Evolutionary conservation across 164 flowering plant species (phyloP), one percentile per base, ranked within the genome.

Genomic region (Taxillus chinensis): DNA sequence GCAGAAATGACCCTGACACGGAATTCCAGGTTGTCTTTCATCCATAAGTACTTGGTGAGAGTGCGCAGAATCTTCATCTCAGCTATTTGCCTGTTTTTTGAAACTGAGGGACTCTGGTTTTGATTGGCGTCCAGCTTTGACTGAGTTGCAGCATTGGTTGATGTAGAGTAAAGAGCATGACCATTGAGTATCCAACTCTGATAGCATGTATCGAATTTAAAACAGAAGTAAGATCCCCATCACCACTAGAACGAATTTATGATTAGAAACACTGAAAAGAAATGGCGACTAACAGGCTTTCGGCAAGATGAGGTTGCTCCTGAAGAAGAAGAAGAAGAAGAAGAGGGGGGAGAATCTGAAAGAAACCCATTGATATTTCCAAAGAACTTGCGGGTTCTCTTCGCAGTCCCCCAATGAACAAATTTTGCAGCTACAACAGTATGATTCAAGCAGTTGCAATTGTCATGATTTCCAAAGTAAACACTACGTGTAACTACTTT

Each of bases 31-130:
- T 87, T 93, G 67, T 89, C 99, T 72, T 85, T 83, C 83, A 82
- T 78, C 99, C 99, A 93, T 62, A 93, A 76, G 67, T 86, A 90
- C 70, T 82, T 79, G 0, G 86, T 87, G 11, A 93, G 89, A 39
- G 95, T 89, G 7, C 71, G 75, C 4, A 93, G 75, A 57, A 93
- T 90, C 53, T 73, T 81, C 62, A 74, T 73, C 64, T 90, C 87
- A 1, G 86, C 76, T 42, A 78, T 64, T 41, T 81, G 82, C 54
- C 76, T 78, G 45, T 71, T 73, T 13, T 79, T 43, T 55, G 68
- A 6, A 55, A 46, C 77, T 49, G 27, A 39, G 14, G 43, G 13
- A n/a, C 42, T 62, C 15, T 72, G 76, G 8, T 41, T 66, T 59
- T 60, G 71, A 63, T 72, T 70, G 55, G 45, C 53, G 49, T 62